Percentiles rank a stretch among this genome's conserved stretches.
Evolutionary conservation across 1,284 basidiomycete species (phyloP).

Genomic region (Ustilago crameri): DNA sequence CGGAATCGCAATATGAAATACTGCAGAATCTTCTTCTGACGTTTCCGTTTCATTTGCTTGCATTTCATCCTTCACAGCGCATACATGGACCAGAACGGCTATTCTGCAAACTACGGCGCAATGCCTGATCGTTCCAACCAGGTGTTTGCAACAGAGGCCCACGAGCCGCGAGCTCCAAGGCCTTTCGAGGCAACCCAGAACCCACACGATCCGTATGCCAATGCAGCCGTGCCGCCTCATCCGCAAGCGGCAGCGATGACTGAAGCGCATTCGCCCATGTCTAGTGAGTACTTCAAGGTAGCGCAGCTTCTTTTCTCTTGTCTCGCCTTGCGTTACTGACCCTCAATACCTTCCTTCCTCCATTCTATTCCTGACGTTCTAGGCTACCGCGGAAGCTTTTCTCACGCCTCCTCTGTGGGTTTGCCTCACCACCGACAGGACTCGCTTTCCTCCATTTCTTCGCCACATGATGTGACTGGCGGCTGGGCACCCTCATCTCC

Average conservation of each 20-base stretch:
- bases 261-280: conserved; percentile 44
- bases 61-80: conserved; percentile 8
- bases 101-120: conserved; percentile 38
- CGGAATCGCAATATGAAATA: neutral
- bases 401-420: conserved; percentile 34
- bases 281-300: conserved; percentile 22
- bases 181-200: conserved; percentile 38
- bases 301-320: neutral
- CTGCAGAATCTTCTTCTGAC: no score
- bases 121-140: conserved; percentile 37
- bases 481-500: conserved; percentile 50
- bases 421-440: conserved; percentile 48
- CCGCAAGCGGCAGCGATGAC: conserved; percentile 30
- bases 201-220: conserved; percentile 30
- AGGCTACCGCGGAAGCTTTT: conserved; percentile 52
- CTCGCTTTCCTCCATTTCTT: conserved; percentile 47
- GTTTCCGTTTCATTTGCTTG: neutral
- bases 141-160: conserved; percentile 38
- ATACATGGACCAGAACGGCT: conserved; percentile 48
- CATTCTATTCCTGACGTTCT: neutral
- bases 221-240: conserved; percentile 23
- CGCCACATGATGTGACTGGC: conserved; percentile 46
- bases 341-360: neutral
- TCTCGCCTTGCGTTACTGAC: neutral
- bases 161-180: conserved; percentile 46